Evolutionary conservation across 139 green algal species (phyloP), one percentile per base, ranked within the genome.

Genomic region (Auxenochlorella pyrenoidosa): DNA sequence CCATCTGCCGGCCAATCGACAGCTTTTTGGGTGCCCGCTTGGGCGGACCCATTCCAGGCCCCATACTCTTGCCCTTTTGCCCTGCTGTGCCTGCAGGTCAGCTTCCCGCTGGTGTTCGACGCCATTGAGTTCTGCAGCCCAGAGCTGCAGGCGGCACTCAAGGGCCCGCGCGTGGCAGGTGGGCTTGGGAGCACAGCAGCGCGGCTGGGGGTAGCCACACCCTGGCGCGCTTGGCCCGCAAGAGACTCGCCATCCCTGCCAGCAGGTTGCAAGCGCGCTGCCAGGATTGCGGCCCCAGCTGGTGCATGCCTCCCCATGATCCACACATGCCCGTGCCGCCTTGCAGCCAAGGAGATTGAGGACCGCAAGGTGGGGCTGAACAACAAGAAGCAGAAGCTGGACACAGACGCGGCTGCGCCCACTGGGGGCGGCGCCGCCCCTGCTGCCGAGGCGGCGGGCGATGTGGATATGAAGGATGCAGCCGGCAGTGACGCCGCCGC

Each of bases 71-170:
- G 75, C 44, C 24, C 68, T 21, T 51, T 36, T 75, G 41, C 26
- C 5, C 36, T 68, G 43, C 26, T 54, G 18, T 30, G 3, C 13
- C 22, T 82, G 77, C 93, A 98, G 95, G 95, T 99, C 34, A 89
- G 87, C 34, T 99, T 97, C 88, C 95, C 96, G 0, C 34, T 97
- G 40, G 82, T 96, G 87, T 91, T 99, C 36, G 98, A 99, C 85
- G 65, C 95, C 30, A 98, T 96, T 79, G 97, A 99, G n/a, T 98
- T 98, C 83, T 99, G 97, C 93, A 93, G 86, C 0, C 80, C 91
- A 1, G 93, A 97, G 86, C 88, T 98, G n/a, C 94, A 99, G 88
- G 79, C 91, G 86, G 51, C 95, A 89, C 93, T 99, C 68, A 91
- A 97, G 24, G 94, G 76, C 26, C 94, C 95, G 15, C 91, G 97